Evolutionary conservation across 1,139 yeast species (phyloP).

Genomic region (Kodamaea arcana): DNA sequence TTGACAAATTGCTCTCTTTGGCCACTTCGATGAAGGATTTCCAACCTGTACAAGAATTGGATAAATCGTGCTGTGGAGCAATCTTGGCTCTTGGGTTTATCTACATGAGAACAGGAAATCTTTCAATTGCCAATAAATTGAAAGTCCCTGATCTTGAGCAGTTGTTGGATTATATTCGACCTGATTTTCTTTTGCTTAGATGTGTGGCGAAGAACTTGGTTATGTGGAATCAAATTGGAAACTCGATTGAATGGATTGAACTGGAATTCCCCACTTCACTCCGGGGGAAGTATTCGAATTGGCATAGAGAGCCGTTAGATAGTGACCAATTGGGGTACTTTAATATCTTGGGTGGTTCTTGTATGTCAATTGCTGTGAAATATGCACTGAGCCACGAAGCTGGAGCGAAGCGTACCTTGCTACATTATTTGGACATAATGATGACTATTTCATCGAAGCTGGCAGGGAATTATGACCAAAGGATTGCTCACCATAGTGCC

Average conservation of each 20-base stretch:
- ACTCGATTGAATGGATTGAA: slow-evolving; percentile 57
- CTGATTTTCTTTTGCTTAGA: slow-evolving; percentile 71
- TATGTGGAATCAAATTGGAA: slow-evolving; percentile 69
- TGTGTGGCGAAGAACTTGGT: slow-evolving; percentile 66
- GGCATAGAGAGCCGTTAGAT: slow-evolving; percentile 32
- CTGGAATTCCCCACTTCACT: slow-evolving; percentile 49
- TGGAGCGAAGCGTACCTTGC: slow-evolving; percentile 54
- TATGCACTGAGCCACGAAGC: slow-evolving; percentile 68
- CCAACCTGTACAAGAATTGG: slow-evolving; percentile 61
- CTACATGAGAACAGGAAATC: slow-evolving; percentile 64
- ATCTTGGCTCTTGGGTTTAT: slow-evolving; percentile 72
- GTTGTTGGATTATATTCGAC: slow-evolving; percentile 68
- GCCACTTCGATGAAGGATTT: slow-evolving; percentile 66
- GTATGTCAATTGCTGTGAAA: slow-evolving; percentile 71
- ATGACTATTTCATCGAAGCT: slow-evolving; percentile 49
- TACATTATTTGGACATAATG: slow-evolving; percentile 59
- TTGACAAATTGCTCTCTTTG: slow-evolving; percentile 59
- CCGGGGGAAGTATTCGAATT: slow-evolving; percentile 24
- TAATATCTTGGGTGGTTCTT: slow-evolving; percentile 70
- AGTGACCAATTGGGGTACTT: slow-evolving; percentile 64
- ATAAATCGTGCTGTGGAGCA: slow-evolving; percentile 79
- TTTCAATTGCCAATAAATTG: slow-evolving; percentile 59
- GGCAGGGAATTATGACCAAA: slow-evolving; percentile 54
- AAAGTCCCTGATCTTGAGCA: slow-evolving; percentile 60
- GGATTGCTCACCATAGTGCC: slow-evolving; percentile 54